These are phyloP conservation scores for Debaryomyces psychrophilus DNA, from an alignment of 1,139 yeast genomes.

Conservation along the genomic window DNA sequence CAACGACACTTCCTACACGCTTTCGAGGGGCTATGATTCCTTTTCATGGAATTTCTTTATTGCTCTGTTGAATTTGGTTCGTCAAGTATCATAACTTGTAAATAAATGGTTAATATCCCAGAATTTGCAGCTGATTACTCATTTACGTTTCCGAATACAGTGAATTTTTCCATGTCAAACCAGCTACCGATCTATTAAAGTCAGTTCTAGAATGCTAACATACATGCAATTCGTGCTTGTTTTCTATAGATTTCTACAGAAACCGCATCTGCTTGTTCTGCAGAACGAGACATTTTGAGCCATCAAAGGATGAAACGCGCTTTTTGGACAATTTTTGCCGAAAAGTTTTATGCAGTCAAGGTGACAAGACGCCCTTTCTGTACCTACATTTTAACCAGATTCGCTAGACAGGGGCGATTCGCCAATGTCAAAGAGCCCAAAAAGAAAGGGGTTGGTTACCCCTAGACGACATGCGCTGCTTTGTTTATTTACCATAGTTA, in stretches of 20 bases:
- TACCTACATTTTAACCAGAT: neutral
- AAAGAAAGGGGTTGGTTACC: neutral
- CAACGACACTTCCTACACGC: conserved; percentile 1
- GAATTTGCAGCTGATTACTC: neutral
- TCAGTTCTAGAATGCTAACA: conserved; percentile 3
- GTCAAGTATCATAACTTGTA: conserved; percentile 6
- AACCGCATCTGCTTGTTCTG: neutral
- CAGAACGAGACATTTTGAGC: conserved; percentile 4
- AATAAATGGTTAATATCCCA: conserved; percentile 6
- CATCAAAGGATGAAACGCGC: conserved; percentile 2
- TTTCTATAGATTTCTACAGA: neutral
- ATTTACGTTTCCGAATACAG: conserved; percentile 1
- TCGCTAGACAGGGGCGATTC: neutral
- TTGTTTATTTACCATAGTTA: neutral
- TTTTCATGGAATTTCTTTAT: neutral
- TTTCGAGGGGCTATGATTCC: conserved; percentile 5
- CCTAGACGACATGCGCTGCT: neutral
- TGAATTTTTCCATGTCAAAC: conserved; percentile 5
- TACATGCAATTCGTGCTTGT: neutral
- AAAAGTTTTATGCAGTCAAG: conserved; percentile 1
- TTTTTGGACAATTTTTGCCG: neutral
- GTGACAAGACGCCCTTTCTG: neutral
- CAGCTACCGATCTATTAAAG: neutral
- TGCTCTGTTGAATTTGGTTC: neutral
- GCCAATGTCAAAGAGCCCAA: neutral